Conservation (phyloP, 371 early-diverging fungal genomes). For the Mucor piriformis region DNA sequence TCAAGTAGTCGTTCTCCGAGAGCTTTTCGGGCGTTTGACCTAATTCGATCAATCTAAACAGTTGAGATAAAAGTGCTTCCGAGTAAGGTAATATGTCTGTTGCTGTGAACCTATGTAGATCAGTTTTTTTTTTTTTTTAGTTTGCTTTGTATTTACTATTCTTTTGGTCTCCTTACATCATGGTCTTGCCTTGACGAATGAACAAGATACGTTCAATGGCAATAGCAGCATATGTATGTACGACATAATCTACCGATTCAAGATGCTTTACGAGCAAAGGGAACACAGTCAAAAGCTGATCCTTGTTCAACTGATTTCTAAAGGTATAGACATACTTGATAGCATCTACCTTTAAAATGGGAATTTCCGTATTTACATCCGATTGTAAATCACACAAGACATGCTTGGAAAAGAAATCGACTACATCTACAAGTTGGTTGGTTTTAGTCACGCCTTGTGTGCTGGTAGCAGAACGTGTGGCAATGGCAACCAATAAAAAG, state of each 20-base stretch:
- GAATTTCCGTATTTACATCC: constrained; percentile 69
- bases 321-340: constrained; percentile 92
- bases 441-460: constrained; percentile 81
- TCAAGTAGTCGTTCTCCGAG: constrained; percentile 94
- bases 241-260: constrained; percentile 77
- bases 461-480: constrained; percentile 65
- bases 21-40: constrained; percentile 79
- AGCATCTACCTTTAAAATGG: constrained; percentile 93
- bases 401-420: constrained; percentile 81
- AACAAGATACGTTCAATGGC: constrained; percentile 90
- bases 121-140: not conserved
- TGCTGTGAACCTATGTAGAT: constrained; percentile 59
- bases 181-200: constrained; percentile 68
- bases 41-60: constrained; percentile 77
- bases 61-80: constrained; percentile 66
- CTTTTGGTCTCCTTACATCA: constrained; percentile 53
- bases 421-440: constrained; percentile 78
- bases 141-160: too few species aligned
- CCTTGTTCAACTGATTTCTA: constrained; percentile 88
- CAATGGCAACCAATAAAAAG: constrained; percentile 87
- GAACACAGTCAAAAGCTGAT: constrained; percentile 73
- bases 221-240: constrained; percentile 92
- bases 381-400: constrained; percentile 83
- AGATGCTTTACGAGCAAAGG: constrained; percentile 85
- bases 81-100: constrained; percentile 73